Percentiles rank a stretch among this genome's conserved stretches.
Conservation (phyloP, 129 eudicot genomes). For the Centella asiatica region DNA sequence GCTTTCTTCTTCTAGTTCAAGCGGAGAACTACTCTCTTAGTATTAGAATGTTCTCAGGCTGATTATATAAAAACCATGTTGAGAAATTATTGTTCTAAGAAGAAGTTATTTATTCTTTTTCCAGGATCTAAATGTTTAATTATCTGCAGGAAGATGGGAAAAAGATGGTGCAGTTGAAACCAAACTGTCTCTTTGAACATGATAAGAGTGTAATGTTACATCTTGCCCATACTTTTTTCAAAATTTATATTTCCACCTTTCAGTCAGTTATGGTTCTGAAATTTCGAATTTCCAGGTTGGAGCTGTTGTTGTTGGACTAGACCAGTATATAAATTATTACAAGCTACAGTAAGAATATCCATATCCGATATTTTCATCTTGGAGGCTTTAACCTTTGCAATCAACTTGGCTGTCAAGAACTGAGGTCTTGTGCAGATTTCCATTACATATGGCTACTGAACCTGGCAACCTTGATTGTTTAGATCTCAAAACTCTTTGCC, state of each 20-base stretch:
- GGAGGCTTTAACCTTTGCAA: not conserved
- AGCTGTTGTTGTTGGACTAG: conserved; percentile 93
- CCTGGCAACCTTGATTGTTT: not conserved
- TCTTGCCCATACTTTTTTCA: conserved; percentile 15
- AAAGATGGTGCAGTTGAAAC: conserved; percentile 55
- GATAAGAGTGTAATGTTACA: conserved; percentile 73
- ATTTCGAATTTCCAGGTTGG: conserved; percentile 56
- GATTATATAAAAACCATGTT: no score
- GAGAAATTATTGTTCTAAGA: conserved; percentile 3
- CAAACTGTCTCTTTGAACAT: conserved; percentile 59
- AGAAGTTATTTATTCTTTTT: not conserved
- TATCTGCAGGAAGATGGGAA: conserved; percentile 72
- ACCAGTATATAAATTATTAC: conserved; percentile 67
- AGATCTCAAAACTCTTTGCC: not conserved
- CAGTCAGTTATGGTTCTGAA: conserved; percentile 2
- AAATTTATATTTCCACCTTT: not conserved
- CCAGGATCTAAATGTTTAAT: not conserved
- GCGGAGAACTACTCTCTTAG: no score
- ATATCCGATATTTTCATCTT: not conserved
- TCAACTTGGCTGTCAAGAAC: not conserved
- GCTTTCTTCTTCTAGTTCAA: no score
- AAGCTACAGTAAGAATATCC: conserved; percentile 72
- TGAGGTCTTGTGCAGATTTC: not conserved
- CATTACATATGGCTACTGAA: not conserved
- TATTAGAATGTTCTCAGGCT: no score